These are phyloP conservation scores for Kodamaea leandrae DNA, from an alignment of 805 yeast genomes.

Conservation along the genomic window DNA sequence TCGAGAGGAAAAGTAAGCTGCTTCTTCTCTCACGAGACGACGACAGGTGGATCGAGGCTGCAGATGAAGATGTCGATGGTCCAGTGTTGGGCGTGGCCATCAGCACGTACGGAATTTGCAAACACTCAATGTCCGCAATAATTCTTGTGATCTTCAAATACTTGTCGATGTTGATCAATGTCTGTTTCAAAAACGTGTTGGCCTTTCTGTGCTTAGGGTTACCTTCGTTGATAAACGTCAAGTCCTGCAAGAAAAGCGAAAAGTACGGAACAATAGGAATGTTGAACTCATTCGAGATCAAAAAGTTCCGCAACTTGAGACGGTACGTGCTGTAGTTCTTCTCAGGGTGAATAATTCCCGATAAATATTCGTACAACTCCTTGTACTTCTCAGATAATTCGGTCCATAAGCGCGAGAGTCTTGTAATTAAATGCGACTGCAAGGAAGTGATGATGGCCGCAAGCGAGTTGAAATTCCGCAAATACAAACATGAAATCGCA, in stretches of 20 bases:
- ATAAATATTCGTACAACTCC: conserved; percentile 60
- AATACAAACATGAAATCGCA: conserved; percentile 67
- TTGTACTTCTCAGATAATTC: conserved; percentile 56
- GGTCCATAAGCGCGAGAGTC: conserved; percentile 60
- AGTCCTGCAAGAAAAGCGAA: conserved; percentile 71
- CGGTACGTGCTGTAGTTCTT: conserved; percentile 72
- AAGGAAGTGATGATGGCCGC: conserved; percentile 77
- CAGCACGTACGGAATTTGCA: conserved; percentile 58
- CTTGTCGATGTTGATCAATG: conserved; percentile 71
- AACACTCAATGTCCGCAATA: conserved; percentile 61
- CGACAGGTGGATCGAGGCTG: conserved; percentile 2
- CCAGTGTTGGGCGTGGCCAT: conserved; percentile 1
- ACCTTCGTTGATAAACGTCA: conserved; percentile 82
- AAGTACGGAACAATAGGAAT: conserved; percentile 76
- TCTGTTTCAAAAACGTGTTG: conserved; percentile 53
- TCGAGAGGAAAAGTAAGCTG: conserved; percentile 22
- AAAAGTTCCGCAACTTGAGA: conserved; percentile 54
- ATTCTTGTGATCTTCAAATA: conserved; percentile 64
- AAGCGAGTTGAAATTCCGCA: conserved; percentile 73
- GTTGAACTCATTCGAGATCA: conserved; percentile 46
- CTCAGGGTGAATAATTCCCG: conserved; percentile 70
- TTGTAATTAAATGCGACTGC: conserved; percentile 67
- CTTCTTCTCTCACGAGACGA: conserved; percentile 16
- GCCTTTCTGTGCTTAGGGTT: conserved; percentile 66
- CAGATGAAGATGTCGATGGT: conserved; percentile 4